Percentiles rank a stretch among this genome's conserved stretches.
phyloP scores from a whole-genome alignment of 495 filamentous ascomycete genomes.

The Hypoxylon fuscum region DNA sequence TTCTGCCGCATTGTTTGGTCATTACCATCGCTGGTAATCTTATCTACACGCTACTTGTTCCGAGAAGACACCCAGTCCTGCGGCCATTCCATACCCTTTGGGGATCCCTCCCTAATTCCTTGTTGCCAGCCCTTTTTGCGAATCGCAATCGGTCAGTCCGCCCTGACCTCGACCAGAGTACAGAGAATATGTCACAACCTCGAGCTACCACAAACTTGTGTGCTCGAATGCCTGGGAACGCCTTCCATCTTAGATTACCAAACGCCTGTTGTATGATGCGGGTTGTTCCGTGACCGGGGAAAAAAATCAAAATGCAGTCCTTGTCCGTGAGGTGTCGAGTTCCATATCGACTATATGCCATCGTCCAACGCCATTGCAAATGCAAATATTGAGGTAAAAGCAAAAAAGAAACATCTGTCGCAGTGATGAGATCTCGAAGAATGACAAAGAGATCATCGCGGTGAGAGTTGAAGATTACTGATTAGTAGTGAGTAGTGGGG shows the following conservation, averaged over 20 bases:
- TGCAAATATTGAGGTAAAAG: slow-evolving; percentile 32
- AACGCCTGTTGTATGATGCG: slow-evolving; percentile 43
- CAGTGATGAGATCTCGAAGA: slow-evolving; percentile 22
- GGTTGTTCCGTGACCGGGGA: slow-evolving; percentile 17
- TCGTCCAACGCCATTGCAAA: slow-evolving; percentile 42
- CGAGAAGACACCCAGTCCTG: too few relatives aligned
- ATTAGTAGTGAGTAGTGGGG: slow-evolving; percentile 30
- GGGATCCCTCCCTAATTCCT: neutral
- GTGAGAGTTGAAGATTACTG: slow-evolving; percentile 13
- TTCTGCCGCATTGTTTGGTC: too few relatives aligned
- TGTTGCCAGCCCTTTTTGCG: neutral
- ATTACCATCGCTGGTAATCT: too few relatives aligned
- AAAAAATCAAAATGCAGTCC: slow-evolving; percentile 24
- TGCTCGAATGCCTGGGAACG: slow-evolving; percentile 8
- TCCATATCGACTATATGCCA: slow-evolving; percentile 40
- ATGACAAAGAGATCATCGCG: slow-evolving; percentile 1
- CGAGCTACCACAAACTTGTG: neutral
- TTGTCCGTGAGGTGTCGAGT: slow-evolving; percentile 40
- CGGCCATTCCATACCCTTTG: too few relatives aligned
- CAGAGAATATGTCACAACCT: slow-evolving; percentile 1
- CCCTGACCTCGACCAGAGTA: slow-evolving; percentile 4
- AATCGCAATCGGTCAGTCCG: neutral
- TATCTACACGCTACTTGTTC: too few relatives aligned
- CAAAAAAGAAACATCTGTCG: slow-evolving; percentile 9
- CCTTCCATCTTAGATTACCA: slow-evolving; percentile 26